phyloP scores from a whole-genome alignment of 2,329 filamentous ascomycete genomes.

The Penicillium vulpinum region DNA sequence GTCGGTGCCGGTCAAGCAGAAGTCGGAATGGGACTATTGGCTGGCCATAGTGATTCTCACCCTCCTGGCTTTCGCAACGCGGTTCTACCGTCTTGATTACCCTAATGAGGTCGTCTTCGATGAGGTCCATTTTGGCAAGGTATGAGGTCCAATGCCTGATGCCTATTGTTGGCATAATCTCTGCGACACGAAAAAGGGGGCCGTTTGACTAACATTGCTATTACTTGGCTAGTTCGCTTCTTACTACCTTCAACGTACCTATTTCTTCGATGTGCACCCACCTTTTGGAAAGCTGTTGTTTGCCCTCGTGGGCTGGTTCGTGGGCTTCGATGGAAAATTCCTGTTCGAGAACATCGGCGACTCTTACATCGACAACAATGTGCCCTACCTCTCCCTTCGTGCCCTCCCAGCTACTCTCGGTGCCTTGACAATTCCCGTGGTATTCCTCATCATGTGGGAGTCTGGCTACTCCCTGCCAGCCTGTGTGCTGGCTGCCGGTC shows the following conservation, averaged over 20 bases:
- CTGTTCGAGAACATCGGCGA: slow-evolving; percentile 99
- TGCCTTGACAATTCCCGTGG: slow-evolving; percentile 87
- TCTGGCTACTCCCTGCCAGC: slow-evolving; percentile 95
- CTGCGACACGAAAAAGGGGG: slow-evolving; percentile 6
- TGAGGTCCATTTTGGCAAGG: slow-evolving; percentile 99
- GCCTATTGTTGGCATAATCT: slow-evolving; percentile 1
- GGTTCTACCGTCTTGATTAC: slow-evolving; percentile 95
- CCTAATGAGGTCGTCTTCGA: slow-evolving; percentile 98
- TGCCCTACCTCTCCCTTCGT: slow-evolving; percentile 94
- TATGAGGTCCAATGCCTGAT: slow-evolving; percentile 49
- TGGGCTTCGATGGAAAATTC: slow-evolving; percentile 95
- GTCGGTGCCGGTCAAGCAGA: slow-evolving; percentile 23
- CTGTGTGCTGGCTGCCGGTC: slow-evolving; percentile 77
- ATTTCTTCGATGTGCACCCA: slow-evolving; percentile 99
- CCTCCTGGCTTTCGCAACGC: slow-evolving; percentile 78
- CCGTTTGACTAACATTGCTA: slow-evolving; percentile 16
- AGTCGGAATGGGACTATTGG: slow-evolving; percentile 80
- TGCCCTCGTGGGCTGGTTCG: slow-evolving; percentile 93
- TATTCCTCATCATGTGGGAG: slow-evolving; percentile 99
- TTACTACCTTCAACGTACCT: slow-evolving; percentile 90
- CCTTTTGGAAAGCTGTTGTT: slow-evolving; percentile 98
- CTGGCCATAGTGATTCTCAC: slow-evolving; percentile 76
- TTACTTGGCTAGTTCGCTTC: slow-evolving; percentile 49
- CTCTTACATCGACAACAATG: slow-evolving; percentile 94
- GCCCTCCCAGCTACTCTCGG: slow-evolving; percentile 90